These are phyloP conservation scores for Acanthamoeba healyi DNA, from an alignment of 208 protist genomes.

Conservation along the genomic window DNA sequence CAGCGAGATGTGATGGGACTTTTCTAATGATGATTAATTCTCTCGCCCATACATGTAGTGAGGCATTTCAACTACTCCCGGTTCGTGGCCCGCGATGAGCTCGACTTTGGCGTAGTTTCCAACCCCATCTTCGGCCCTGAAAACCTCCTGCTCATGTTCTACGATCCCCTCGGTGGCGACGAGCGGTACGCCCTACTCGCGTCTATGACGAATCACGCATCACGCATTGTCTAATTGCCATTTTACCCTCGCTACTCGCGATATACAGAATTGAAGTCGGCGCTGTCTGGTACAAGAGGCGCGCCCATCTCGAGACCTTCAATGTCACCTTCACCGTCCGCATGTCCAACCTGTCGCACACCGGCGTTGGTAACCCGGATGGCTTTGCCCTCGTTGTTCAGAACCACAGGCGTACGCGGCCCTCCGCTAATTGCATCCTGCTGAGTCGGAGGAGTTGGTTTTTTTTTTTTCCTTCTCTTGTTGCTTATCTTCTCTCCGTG, in stretches of 20 bases:
- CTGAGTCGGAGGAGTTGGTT: neutral
- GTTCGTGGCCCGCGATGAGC: neutral
- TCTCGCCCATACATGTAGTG: neutral
- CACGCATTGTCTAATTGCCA: neutral
- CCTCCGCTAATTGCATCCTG: too few relatives aligned
- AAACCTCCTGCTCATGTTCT: neutral
- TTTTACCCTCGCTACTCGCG: too few relatives aligned
- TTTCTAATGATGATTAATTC: neutral
- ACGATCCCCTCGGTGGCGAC: neutral
- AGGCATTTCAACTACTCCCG: neutral
- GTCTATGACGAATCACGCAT: neutral
- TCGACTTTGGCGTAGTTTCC: neutral
- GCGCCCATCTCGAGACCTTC: slow-evolving; percentile 44
- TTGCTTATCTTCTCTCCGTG: neutral
- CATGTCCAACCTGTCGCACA: slow-evolving; percentile 49
- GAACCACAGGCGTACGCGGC: slow-evolving; percentile 33
- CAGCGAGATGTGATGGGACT: neutral
- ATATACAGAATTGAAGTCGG: neutral
- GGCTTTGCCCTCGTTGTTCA: slow-evolving; percentile 42
- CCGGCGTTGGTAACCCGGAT: slow-evolving; percentile 23
- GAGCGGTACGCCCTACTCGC: neutral
- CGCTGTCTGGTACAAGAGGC: slow-evolving; percentile 5
- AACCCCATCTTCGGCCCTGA: slow-evolving; percentile 51
- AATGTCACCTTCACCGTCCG: slow-evolving; percentile 42
- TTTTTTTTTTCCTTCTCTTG: neutral